phyloP scores from a whole-genome alignment of 2,329 filamentous ascomycete genomes.

The Pseudogymnoascus sp. region DNA sequence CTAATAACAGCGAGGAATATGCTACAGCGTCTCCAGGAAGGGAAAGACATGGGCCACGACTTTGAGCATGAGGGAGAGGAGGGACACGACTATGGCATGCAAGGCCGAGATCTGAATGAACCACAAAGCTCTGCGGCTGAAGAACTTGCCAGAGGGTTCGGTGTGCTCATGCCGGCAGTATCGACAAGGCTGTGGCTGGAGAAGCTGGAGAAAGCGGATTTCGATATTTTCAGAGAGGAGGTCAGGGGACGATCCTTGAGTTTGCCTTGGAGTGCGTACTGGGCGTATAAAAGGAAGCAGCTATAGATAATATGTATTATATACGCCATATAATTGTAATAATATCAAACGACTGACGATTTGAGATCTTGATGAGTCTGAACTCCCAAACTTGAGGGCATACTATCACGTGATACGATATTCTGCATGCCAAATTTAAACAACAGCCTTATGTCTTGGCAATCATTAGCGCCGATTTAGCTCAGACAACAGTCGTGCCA shows the following conservation, averaged over 20 bases:
- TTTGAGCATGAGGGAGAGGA: slow-evolving; percentile 82
- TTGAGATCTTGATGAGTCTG: not conserved
- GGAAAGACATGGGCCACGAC: slow-evolving; percentile 70
- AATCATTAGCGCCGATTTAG: not conserved
- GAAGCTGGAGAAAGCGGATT: slow-evolving; percentile 70
- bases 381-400: not conserved
- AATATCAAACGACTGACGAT: not conserved
- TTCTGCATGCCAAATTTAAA: not conserved
- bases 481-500: not conserved
- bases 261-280: slow-evolving; percentile 69
- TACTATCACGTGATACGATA: not conserved
- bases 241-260: slow-evolving; percentile 68
- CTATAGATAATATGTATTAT: slow-evolving; percentile 32
- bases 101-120: not conserved
- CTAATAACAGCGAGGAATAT: slow-evolving; percentile 90
- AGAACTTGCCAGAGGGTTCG: slow-evolving; percentile 63
- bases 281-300: slow-evolving; percentile 48
- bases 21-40: slow-evolving; percentile 70
- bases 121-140: slow-evolving; percentile 29
- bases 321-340: not conserved
- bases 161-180: slow-evolving; percentile 72
- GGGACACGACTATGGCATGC: slow-evolving; percentile 45
- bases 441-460: not conserved
- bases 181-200: slow-evolving; percentile 73
- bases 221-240: slow-evolving; percentile 67